Percentiles rank a stretch among this genome's conserved stretches.
Conservation (phyloP, 371 early-diverging fungal species). For the Chytridiales sp. region DNA sequence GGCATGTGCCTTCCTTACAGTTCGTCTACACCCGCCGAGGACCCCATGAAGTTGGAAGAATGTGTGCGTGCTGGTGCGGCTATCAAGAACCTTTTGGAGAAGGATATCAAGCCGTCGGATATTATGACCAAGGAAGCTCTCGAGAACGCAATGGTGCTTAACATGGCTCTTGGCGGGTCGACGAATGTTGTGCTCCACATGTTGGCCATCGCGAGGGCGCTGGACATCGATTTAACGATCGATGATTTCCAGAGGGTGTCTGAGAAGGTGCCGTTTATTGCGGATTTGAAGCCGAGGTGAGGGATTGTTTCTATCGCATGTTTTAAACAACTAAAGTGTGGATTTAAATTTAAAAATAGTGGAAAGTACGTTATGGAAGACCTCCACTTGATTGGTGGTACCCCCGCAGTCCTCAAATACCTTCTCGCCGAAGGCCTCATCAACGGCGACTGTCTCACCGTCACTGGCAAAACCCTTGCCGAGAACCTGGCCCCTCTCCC, state of each 20-base stretch:
- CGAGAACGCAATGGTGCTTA: slow-evolving; percentile 90
- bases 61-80: slow-evolving; percentile 80
- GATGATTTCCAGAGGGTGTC: slow-evolving; percentile 92
- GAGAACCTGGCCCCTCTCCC: slow-evolving; percentile 81
- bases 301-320: background rate
- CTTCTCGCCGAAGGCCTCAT: slow-evolving; percentile 74
- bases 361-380: slow-evolving; percentile 96
- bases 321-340: background rate
- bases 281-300: slow-evolving; percentile 92
- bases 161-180: slow-evolving; percentile 91
- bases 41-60: slow-evolving; percentile 83
- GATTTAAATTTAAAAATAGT: no score
- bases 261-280: slow-evolving; percentile 88
- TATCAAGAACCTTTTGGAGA: slow-evolving; percentile 81
- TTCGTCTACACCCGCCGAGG: slow-evolving; percentile 86
- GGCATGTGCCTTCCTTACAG: slow-evolving; percentile 94
- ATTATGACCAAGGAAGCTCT: slow-evolving; percentile 92
- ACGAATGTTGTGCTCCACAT: slow-evolving; percentile 97
- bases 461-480: slow-evolving; percentile 89
- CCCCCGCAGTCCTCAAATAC: slow-evolving; percentile 88
- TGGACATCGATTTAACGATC: slow-evolving; percentile 74
- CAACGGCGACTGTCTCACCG: slow-evolving; percentile 85
- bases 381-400: slow-evolving; percentile 84
- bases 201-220: slow-evolving; percentile 88
- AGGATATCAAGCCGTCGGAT: slow-evolving; percentile 86